phyloP scores from a whole-genome alignment of 768 basidiomycete genomes.

The Rhodosporidiobolus sp. region DNA sequence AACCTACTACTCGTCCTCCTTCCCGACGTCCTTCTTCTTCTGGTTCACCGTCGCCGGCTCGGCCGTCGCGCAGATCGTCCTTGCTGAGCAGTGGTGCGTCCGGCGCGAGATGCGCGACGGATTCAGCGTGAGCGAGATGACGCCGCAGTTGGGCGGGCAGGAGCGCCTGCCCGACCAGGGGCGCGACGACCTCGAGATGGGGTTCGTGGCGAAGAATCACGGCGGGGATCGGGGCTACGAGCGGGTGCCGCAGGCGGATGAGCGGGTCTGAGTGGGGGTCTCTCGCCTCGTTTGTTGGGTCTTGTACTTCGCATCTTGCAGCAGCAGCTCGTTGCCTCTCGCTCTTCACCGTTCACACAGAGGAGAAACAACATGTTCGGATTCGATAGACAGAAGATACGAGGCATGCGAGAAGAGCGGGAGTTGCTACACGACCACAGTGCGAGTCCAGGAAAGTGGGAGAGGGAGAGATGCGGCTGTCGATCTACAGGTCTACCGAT shows the following conservation, averaged over 20 bases:
- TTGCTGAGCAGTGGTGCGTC: conserved; percentile 88
- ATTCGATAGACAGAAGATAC: no score
- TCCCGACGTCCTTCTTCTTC: conserved; percentile 89
- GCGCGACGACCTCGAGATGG: conserved; percentile 15
- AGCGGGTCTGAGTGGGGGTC: neutral
- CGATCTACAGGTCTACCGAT: no score
- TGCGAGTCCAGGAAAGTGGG: no score
- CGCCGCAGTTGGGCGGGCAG: conserved; percentile 5
- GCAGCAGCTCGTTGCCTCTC: neutral
- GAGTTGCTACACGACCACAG: no score
- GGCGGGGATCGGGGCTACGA: conserved; percentile 10
- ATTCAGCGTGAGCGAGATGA: conserved; percentile 47
- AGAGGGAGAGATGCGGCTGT: no score
- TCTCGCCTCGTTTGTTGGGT: neutral
- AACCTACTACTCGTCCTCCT: conserved; percentile 74
- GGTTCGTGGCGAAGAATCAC: neutral
- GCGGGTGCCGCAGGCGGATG: conserved; percentile 12
- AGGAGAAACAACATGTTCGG: no score
- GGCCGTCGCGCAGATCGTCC: conserved; percentile 65
- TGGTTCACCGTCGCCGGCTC: conserved; percentile 76
- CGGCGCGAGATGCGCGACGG: conserved; percentile 86
- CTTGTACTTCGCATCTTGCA: neutral
- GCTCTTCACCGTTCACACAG: no score
- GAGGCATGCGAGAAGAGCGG: no score
- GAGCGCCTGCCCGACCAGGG: neutral